phyloP scores from a whole-genome alignment of 371 early-diverging fungal genomes.

The Dentiscutata heterogama region DNA sequence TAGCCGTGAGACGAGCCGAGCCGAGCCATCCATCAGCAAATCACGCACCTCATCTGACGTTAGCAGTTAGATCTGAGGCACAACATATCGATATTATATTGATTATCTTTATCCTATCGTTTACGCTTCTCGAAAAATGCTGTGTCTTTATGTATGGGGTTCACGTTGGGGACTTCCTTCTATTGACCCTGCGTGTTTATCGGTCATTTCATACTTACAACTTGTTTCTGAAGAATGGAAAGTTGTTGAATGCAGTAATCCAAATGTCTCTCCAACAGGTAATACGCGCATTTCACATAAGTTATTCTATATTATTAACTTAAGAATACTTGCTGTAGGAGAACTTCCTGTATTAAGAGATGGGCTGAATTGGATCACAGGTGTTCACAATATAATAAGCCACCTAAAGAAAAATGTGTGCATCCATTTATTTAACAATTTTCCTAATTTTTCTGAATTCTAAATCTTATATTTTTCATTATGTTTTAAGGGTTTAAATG shows the following conservation, averaged over 20 bases:
- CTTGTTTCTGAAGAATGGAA: conserved; percentile 60
- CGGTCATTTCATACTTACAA: conserved; percentile 63
- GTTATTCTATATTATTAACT: background rate
- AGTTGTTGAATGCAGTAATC: conserved; percentile 64
- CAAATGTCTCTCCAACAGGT: conserved; percentile 69
- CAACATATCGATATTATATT: too few species aligned
- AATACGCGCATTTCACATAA: background rate
- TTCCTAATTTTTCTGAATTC: background rate
- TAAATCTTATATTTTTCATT: background rate
- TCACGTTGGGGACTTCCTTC: conserved; percentile 66
- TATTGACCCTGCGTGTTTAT: conserved; percentile 69
- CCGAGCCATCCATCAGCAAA: too few species aligned
- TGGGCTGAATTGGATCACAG: conserved; percentile 68
- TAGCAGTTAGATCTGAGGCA: too few species aligned
- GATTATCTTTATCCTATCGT: too few species aligned
- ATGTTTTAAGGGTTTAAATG: conserved; percentile 53
- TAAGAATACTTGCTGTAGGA: conserved; percentile 50
- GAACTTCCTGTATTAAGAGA: conserved; percentile 72
- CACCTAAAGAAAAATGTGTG: conserved; percentile 58
- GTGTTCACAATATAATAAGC: conserved; percentile 63
- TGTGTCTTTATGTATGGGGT: conserved; percentile 70
- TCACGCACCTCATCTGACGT: too few species aligned
- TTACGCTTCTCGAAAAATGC: background rate
- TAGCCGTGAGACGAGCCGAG: too few species aligned
- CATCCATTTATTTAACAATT: background rate